phyloP scores from a whole-genome alignment of 2,329 filamentous ascomycete species.

The Bipolaris victoriae region DNA sequence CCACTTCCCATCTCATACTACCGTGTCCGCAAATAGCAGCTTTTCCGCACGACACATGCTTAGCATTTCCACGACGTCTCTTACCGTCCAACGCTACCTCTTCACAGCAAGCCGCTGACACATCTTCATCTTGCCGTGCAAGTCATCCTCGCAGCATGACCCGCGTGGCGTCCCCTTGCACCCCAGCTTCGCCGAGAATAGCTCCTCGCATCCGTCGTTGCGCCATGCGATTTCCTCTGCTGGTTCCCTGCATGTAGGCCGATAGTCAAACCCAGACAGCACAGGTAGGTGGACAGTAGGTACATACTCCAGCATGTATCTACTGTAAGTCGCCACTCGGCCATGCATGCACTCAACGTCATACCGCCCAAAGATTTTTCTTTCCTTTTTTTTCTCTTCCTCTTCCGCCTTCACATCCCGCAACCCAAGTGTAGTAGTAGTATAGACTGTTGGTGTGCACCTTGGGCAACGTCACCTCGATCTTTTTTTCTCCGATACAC shows the following conservation, averaged over 20 bases:
- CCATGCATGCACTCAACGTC: constrained; percentile 5
- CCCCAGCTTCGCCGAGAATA: constrained; percentile 24
- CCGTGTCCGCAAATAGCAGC: constrained; percentile 6
- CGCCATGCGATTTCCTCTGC: constrained; percentile 13
- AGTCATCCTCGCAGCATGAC: constrained; percentile 3
- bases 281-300: background rate
- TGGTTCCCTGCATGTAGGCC: constrained; percentile 12
- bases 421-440: too few species aligned
- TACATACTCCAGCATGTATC: background rate
- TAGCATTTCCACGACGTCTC: background rate
- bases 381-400: background rate
- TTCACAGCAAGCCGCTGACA: constrained; percentile 5
- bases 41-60: constrained; percentile 1
- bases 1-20: background rate
- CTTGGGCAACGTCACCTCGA: too few species aligned
- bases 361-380: background rate
- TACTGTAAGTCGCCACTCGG: constrained; percentile 3
- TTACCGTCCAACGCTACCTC: background rate
- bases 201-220: constrained; percentile 1
- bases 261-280: background rate
- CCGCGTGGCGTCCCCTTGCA: constrained; percentile 5
- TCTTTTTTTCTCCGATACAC: background rate
- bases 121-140: constrained; percentile 2
- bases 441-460: too few species aligned
- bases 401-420: background rate